These are phyloP conservation scores for Boletus holoroseus DNA, from an alignment of 1,284 basidiomycete species.

Conservation along the genomic window DNA sequence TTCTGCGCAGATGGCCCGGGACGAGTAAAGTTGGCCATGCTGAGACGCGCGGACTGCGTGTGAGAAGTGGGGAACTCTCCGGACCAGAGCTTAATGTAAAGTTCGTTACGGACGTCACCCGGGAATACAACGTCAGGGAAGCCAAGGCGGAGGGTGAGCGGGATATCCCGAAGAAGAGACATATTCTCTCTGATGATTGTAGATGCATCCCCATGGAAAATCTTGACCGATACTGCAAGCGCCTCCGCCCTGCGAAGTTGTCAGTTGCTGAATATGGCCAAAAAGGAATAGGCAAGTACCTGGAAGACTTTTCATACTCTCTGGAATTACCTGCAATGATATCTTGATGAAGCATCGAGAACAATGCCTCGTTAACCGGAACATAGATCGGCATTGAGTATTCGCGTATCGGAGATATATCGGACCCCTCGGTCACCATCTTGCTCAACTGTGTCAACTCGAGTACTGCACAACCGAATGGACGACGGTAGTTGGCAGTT, in stretches of 20 bases:
- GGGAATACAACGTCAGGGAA: conserved; percentile 97
- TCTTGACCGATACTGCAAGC: conserved; percentile 84
- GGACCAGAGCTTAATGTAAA: conserved; percentile 92
- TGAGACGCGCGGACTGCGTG: conserved; percentile 47
- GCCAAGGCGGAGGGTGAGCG: conserved; percentile 83
- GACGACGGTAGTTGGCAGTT: conserved; percentile 66
- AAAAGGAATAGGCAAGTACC: conserved; percentile 42
- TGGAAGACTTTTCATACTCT: conserved; percentile 80
- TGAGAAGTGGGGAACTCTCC: conserved; percentile 70
- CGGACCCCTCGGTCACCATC: conserved; percentile 56
- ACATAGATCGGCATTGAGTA: conserved; percentile 87
- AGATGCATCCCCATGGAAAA: conserved; percentile 78
- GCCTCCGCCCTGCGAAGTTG: conserved; percentile 62
- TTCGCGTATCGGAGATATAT: conserved; percentile 62
- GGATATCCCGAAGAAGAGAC: conserved; percentile 77
- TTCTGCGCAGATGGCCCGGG: conserved; percentile 57
- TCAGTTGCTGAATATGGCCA: conserved; percentile 7
- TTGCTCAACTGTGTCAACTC: conserved; percentile 76
- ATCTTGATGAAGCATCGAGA: conserved; percentile 93
- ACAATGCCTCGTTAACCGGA: conserved; percentile 78
- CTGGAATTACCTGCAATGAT: conserved; percentile 78
- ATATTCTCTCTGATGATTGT: conserved; percentile 82
- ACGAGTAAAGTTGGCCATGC: conserved; percentile 57
- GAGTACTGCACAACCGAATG: conserved; percentile 91
- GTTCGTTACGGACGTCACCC: conserved; percentile 86